These are phyloP conservation scores for Phytophthora chlamydospora DNA, from an alignment of 352 stramenopile genomes.

Conservation along the genomic window DNA sequence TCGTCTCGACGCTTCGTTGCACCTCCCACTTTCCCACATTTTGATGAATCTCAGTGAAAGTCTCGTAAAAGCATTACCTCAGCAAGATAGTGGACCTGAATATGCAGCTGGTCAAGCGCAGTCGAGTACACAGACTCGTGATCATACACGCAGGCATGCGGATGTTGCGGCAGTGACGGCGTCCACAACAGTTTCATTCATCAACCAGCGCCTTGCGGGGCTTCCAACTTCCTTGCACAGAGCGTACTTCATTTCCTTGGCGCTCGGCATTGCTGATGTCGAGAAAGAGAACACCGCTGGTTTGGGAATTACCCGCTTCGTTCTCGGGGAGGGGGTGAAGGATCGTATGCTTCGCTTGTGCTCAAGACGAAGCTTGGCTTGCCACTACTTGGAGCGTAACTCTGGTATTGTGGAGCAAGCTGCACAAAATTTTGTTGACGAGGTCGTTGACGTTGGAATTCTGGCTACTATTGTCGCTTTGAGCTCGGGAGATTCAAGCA, in stretches of 20 bases:
- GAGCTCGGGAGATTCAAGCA: neutral
- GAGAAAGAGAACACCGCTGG: conserved; percentile 2
- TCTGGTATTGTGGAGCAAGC: conserved; percentile 9
- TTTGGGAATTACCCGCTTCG: neutral
- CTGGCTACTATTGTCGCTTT: neutral
- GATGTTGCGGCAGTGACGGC: conserved; percentile 8
- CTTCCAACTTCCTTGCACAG: conserved; percentile 35
- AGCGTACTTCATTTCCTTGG: conserved; percentile 38
- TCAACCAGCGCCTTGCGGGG: conserved; percentile 33
- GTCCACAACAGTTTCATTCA: conserved; percentile 22
- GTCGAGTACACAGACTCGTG: neutral
- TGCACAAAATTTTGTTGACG: conserved; percentile 19
- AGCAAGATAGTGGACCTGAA: neutral
- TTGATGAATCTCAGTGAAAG: conserved; percentile 19
- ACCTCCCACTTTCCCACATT: conserved; percentile 25
- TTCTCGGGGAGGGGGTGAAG: conserved; percentile 3
- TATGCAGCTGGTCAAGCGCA: neutral
- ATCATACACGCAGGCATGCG: neutral
- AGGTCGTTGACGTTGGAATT: conserved; percentile 12
- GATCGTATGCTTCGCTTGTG: conserved; percentile 24
- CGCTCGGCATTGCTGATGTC: conserved; percentile 19
- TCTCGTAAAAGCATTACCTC: conserved; percentile 5
- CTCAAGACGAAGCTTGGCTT: conserved; percentile 17
- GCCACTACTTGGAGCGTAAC: conserved; percentile 3
- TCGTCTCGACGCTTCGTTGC: conserved; percentile 13